A percentile compares a stretch with the other conserved stretches of the same genome.
phyloP scores from a whole-genome alignment of 192 early-diverging fungal species.

The Lunasporangiospora selenospora region DNA sequence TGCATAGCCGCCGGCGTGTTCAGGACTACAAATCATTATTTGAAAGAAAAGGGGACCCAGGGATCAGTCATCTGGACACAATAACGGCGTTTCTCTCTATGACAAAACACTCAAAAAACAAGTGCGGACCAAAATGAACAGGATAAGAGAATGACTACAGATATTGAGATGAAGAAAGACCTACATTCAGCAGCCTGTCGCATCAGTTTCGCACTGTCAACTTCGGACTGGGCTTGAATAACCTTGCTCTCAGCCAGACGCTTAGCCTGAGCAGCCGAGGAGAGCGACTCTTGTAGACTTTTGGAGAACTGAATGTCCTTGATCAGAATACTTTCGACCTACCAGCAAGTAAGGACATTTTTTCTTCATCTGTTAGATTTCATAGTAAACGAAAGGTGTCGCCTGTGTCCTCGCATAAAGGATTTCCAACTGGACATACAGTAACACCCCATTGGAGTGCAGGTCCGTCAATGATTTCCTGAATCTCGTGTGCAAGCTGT shows the following conservation, averaged over 20 bases:
- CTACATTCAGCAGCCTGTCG: slow-evolving; percentile 84
- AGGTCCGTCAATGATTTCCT: slow-evolving; percentile 81
- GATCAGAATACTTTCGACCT: slow-evolving; percentile 81
- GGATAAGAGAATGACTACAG: no score
- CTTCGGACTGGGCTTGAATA: slow-evolving; percentile 87
- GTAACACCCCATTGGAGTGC: slow-evolving; percentile 83
- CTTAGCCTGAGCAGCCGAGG: slow-evolving; percentile 88
- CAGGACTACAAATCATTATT: slow-evolving; percentile 60
- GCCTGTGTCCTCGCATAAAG: no score
- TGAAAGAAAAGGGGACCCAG: no score
- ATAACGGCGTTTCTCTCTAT: not conserved
- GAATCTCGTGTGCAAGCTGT: slow-evolving; percentile 83
- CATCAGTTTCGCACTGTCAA: slow-evolving; percentile 90
- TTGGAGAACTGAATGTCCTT: slow-evolving; percentile 81
- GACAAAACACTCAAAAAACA: not conserved
- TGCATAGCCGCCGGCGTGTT: slow-evolving; percentile 86
- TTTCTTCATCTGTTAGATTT: no score
- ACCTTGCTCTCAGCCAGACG: slow-evolving; percentile 90
- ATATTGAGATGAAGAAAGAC: not conserved
- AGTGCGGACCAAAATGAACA: not conserved
- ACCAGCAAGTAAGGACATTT: no score
- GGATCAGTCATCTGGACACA: no score
- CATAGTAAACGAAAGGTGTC: no score
- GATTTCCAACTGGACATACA: no score
- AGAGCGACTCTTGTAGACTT: slow-evolving; percentile 82